Base-by-base conservation (phyloP, 2,329 filamentous ascomycete genomes). In the Pyricularia sp. region DNA sequence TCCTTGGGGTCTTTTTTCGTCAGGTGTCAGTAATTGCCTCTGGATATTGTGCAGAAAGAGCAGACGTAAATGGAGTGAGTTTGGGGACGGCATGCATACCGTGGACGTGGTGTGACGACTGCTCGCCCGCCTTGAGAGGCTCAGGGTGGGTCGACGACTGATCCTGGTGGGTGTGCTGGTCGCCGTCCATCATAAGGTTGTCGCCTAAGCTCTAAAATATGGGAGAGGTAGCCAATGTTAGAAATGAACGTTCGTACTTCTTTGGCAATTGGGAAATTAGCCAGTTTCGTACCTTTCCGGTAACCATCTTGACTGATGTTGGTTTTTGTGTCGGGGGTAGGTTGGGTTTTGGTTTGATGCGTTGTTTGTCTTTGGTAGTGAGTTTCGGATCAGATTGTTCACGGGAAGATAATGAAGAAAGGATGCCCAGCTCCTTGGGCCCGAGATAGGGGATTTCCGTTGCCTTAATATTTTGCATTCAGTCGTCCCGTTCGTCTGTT, bases 81-180 rank as follows among this genome's bases (percentile, higher is more conserved):
- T n/a, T 19, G 1, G 9, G 22, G 53, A n/a, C 1, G 2, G 8
- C 8, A 28, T 57, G 22, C 59, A 4, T 35, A 44, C 60, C 60
- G n/a, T 62, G 53, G 49, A 64, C 26, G 62, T 64, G 40, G 62
- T 64, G 63, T 24, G 63, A 33, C 4, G 49, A n/a, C 31, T 60
- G 63, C 53, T 60, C 31, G 24, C 63, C 63, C 2, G 19, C 53
- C 55, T 35, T 22, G 5, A 64, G 62, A 24, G 62, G 62, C 35
- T 22, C 35, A 9, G 62, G 62, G 55, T 62, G 28, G 61, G 60
- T 40, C 19, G 28, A n/a, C 31, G 33, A 40, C 19, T n/a, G 10
- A 16, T 22, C 22, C n/a, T 24, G 3, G 60, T 62, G 60, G 60
- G 16, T 26, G 44, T 64, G 53, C 55, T 22, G 31, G 55, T 64